Base-by-base conservation (phyloP, 2,329 filamentous ascomycete species). In the Plenodomus tracheiphilus region DNA sequence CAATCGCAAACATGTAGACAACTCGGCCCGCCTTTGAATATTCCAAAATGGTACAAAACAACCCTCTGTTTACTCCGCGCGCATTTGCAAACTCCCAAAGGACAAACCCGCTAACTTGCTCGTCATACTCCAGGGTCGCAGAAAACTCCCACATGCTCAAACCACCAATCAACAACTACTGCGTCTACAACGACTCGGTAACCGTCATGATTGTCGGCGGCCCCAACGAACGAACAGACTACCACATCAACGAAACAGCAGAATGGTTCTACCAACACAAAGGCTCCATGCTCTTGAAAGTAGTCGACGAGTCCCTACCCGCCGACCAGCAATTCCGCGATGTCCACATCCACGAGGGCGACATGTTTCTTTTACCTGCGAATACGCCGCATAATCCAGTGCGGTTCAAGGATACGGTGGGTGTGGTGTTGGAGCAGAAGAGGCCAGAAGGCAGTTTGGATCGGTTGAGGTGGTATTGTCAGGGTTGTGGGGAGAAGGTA, bases 181-280 rank as follows among this genome's bases (percentile, higher is more conserved):
- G 92, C 77, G 90, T 97, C 66, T 96, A 96, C 78, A 88, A 96
- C 70, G 83, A 88, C 46, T 83, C 84, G 66, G 83, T 93, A 51
- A 91, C 87, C 36, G 88, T 94, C 69, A 94, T 94, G 89, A 91
- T 96, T 64, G 92, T 99, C 54, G 94, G 94, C 70, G 94, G 94
- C 11, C 94, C 94, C 66, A 97, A 97, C 74, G 90, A 90, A 53
- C 86, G 94, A 57, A 97, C 92, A 47, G 94, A 97, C 80, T 99
- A 97, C 80, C 94, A 97, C 81, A 93, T 97, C 82, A 97, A 97
- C 80, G 79, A 85, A 64, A 97, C 93, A 0, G 86, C 94, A 11
- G 94, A 97, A 74, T 97, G 92, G 87, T 99, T 97, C 84, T 97
- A 94, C 81, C 93, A 97, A 75, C 85, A 96, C 82, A 86, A 86